Conservation (phyloP, 1,139 yeast species). For the Pichia sp. region DNA sequence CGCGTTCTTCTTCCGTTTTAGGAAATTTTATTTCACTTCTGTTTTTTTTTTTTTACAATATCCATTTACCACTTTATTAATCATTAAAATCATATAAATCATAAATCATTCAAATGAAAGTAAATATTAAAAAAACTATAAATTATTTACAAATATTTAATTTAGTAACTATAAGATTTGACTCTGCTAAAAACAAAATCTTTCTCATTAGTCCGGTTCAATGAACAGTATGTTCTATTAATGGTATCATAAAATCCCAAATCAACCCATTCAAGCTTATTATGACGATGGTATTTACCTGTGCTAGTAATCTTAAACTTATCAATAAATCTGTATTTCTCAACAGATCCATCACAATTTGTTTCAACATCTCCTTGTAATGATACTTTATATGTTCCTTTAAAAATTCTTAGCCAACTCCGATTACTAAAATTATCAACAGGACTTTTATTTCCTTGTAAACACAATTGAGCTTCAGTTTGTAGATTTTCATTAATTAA, state of each 20-base stretch:
- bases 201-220: slow-evolving; percentile 63
- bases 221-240: slow-evolving; percentile 45
- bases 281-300: slow-evolving; percentile 51
- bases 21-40: no score
- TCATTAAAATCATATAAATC: no score
- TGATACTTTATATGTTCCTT: slow-evolving; percentile 50
- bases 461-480: slow-evolving; percentile 23
- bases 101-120: no score
- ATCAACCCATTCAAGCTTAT: slow-evolving; percentile 60
- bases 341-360: slow-evolving; percentile 52
- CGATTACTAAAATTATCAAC: slow-evolving; percentile 11
- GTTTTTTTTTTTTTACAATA: no score
- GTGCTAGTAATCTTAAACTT: slow-evolving; percentile 49
- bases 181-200: slow-evolving; percentile 69
- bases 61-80: no score
- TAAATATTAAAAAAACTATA: no score
- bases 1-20: no score
- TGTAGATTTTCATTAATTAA: slow-evolving; percentile 14
- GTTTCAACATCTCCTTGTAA: slow-evolving; percentile 52
- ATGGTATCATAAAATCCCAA: slow-evolving; percentile 46
- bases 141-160: no score
- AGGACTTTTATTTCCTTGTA: slow-evolving; percentile 2
- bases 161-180: slow-evolving; percentile 33
- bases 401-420: slow-evolving; percentile 33
- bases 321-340: slow-evolving; percentile 59